Conservation (phyloP, 345 rosid species). For the Alliaria petiolata region DNA sequence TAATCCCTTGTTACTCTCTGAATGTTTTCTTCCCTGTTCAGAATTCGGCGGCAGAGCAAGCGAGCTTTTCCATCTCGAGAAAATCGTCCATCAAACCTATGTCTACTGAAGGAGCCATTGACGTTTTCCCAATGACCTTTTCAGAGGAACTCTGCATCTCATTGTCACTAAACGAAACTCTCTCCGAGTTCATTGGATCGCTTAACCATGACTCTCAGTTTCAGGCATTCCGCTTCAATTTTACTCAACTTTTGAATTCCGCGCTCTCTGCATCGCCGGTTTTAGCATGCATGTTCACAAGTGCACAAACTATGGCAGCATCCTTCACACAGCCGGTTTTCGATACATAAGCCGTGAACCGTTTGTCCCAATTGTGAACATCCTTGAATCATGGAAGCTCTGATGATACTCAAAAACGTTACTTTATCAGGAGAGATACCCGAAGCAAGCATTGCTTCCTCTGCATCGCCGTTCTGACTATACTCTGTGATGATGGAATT, state of each 20-base stretch:
- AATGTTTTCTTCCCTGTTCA: no score
- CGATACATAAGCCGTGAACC: slow-evolving; percentile 24
- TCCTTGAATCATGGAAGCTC: slow-evolving; percentile 35
- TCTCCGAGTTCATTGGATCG: no score
- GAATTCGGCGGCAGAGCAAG: no score
- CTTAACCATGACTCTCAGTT: no score
- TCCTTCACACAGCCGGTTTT: slow-evolving; percentile 29
- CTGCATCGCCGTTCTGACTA: slow-evolving; percentile 31
- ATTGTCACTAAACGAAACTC: no score
- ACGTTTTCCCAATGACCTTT: no score
- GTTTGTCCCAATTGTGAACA: slow-evolving; percentile 28
- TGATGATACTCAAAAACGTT: slow-evolving; percentile 40
- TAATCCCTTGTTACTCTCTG: slow-evolving; percentile 11
- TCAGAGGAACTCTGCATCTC: no score
- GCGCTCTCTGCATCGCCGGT: slow-evolving; percentile 28
- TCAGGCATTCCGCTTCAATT: no score
- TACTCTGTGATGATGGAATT: slow-evolving; percentile 41
- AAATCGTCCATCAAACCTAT: no score
- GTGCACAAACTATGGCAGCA: slow-evolving; percentile 25
- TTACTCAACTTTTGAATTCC: no score
- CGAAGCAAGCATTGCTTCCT: slow-evolving; percentile 26
- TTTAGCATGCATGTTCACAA: slow-evolving; percentile 36
- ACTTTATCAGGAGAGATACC: slow-evolving; percentile 34
- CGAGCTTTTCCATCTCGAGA: no score
- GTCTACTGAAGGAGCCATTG: no score